Percentiles rank a stretch among this genome's conserved stretches.
Conservation (phyloP, 805 yeast genomes). For the Lachancea quebecensis region DNA sequence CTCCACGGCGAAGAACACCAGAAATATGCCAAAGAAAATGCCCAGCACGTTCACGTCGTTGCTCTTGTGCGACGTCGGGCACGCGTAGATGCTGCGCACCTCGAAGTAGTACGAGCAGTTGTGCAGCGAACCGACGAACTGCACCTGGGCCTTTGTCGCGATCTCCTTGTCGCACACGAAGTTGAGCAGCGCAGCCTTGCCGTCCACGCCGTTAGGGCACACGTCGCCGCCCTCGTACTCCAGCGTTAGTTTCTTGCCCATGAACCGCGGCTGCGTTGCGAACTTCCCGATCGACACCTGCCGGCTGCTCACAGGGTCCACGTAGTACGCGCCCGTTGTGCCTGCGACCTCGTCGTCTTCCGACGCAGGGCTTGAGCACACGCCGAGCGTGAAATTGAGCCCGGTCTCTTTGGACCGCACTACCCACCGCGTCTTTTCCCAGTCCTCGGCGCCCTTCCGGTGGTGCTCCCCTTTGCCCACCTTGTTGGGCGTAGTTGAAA, state of each 20-base stretch:
- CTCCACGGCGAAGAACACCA: conserved; percentile 35
- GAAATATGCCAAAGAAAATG: conserved; percentile 51
- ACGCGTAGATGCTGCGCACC: conserved; percentile 77
- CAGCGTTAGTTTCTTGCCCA: conserved; percentile 65
- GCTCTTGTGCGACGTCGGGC: conserved; percentile 67
- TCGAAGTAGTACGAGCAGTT: conserved; percentile 83
- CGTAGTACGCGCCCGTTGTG: conserved; percentile 49
- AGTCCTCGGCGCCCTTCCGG: conserved; percentile 6
- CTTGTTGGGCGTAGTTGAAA: conserved; percentile 26
- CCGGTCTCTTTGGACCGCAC: conserved; percentile 67
- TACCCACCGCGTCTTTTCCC: conserved; percentile 40
- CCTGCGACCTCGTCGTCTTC: conserved; percentile 24
- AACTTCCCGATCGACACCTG: conserved; percentile 53
- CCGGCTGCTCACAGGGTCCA: conserved; percentile 33
- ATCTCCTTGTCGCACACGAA: conserved; percentile 78
- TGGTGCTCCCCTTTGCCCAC: conserved; percentile 5
- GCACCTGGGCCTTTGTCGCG: conserved; percentile 53
- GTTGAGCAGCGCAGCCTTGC: conserved; percentile 59
- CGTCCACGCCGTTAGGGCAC: conserved; percentile 48
- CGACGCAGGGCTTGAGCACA: conserved; percentile 53
- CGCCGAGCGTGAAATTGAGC: conserved; percentile 66
- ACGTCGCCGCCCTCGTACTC: conserved; percentile 64
- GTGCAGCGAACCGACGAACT: conserved; percentile 63
- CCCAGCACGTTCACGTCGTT: conserved; percentile 60
- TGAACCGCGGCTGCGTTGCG: conserved; percentile 52